A percentile compares a stretch with the other conserved stretches of the same genome.
Conservation (phyloP, 805 yeast genomes). For the Scheffersomyces coipomensis region DNA sequence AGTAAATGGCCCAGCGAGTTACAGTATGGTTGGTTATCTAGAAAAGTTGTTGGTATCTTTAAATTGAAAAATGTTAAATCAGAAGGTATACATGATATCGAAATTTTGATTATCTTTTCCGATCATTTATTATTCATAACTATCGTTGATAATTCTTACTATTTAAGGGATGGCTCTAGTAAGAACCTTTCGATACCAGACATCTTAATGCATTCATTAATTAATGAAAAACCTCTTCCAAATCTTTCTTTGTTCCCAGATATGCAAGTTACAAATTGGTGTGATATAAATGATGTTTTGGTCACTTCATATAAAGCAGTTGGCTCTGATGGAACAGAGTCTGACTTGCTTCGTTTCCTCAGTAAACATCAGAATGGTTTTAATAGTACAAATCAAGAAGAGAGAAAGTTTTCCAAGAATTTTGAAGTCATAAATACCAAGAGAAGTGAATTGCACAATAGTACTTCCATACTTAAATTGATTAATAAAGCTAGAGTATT, state of each 20-base stretch:
- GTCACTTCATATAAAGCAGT: constrained; percentile 43
- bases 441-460: constrained; percentile 9
- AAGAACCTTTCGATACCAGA: constrained; percentile 68
- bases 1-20: constrained; percentile 83
- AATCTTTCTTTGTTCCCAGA: constrained; percentile 52
- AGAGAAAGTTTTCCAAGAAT: constrained; percentile 19
- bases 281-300: constrained; percentile 54
- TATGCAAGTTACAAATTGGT: constrained; percentile 68
- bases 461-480: constrained; percentile 49
- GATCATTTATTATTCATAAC: constrained; percentile 71
- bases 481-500: constrained; percentile 69
- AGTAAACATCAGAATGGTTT: constrained; percentile 25
- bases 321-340: constrained; percentile 11
- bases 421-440: constrained; percentile 20
- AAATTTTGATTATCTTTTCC: constrained; percentile 73
- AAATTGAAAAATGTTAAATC: constrained; percentile 31
- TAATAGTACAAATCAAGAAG: constrained; percentile 12
- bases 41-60: constrained; percentile 79
- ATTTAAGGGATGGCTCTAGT: constrained; percentile 13
- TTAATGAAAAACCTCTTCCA: constrained; percentile 77
- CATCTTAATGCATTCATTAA: constrained; percentile 83
- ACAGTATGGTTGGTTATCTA: constrained; percentile 83
- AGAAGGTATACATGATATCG: constrained; percentile 19
- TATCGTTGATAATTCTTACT: constrained; percentile 45
- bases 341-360: constrained; percentile 25